Evolutionary conservation across 768 basidiomycete species (phyloP).

Genomic region (Megacollybia marginata): DNA sequence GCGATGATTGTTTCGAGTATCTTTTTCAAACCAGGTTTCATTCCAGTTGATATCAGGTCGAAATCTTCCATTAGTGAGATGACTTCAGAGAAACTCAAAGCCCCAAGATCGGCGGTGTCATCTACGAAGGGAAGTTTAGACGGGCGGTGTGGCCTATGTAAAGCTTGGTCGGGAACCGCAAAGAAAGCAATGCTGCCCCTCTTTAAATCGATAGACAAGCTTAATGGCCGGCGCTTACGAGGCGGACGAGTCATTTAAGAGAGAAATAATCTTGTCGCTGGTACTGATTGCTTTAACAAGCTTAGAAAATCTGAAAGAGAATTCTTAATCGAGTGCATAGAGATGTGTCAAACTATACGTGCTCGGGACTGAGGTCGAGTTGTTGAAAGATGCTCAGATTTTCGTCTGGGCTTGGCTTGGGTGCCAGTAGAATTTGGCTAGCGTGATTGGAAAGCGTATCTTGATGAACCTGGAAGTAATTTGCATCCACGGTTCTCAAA

Average conservation of each 20-base stretch:
- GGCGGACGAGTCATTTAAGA: slow-evolving; percentile 32
- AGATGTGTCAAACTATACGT: background rate
- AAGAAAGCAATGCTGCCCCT: slow-evolving; percentile 5
- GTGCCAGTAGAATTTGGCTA: too few species aligned
- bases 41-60: background rate
- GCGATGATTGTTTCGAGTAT: slow-evolving; percentile 46
- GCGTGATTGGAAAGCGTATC: too few species aligned
- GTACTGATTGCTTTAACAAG: background rate
- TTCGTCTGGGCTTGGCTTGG: background rate
- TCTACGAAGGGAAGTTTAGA: background rate
- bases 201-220: slow-evolving; percentile 45
- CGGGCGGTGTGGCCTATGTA: background rate
- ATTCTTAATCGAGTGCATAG: background rate
- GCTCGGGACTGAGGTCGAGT: background rate
- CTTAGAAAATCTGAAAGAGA: background rate
- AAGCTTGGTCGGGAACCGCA: background rate
- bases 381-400: background rate
- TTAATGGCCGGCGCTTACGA: slow-evolving; percentile 18
- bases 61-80: background rate
- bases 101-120: background rate
- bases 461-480: too few species aligned
- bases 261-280: slow-evolving; percentile 23
- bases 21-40: slow-evolving; percentile 28
- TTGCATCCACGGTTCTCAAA: too few species aligned
- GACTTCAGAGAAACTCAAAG: background rate